Conservation (phyloP, 495 filamentous ascomycete species). For the Lophium mytilinum region DNA sequence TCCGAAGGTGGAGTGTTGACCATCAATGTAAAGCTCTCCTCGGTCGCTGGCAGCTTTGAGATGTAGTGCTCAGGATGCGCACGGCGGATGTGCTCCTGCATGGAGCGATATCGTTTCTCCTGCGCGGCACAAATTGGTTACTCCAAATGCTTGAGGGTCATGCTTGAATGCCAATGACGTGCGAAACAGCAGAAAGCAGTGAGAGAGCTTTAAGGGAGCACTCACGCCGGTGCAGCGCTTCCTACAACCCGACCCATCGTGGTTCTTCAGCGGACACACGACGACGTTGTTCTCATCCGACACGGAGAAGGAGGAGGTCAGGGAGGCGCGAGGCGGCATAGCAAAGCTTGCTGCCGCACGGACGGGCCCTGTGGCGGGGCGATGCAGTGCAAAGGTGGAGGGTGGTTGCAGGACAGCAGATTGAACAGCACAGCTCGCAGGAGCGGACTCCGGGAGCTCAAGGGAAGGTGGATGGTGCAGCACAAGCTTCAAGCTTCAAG, state of each 20-base stretch:
- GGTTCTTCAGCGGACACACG: conserved; percentile 90
- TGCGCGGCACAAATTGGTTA: conserved; percentile 33
- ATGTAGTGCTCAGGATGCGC: conserved; percentile 98
- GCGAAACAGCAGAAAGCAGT: conserved; percentile 4
- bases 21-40: conserved; percentile 96
- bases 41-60: conserved; percentile 94
- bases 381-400: conserved; percentile 14
- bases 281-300: conserved; percentile 91
- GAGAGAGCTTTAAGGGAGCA: conserved; percentile 9
- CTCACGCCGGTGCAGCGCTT: conserved; percentile 97
- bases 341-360: too few species aligned
- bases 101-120: conserved; percentile 97
- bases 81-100: conserved; percentile 98
- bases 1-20: conserved; percentile 82
- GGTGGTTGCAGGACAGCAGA: conserved; percentile 1
- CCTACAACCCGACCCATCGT: conserved; percentile 94
- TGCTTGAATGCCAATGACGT: conserved; percentile 7
- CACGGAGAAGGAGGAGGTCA: conserved; percentile 86
- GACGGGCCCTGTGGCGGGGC: not conserved
- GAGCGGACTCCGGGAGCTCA: too few species aligned
- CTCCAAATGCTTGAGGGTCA: conserved; percentile 1
- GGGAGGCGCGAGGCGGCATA: conserved; percentile 80
- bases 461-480: too few species aligned
- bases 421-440: not conserved
- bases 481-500: too few species aligned